Evolutionary conservation across 345 rosid genomes (phyloP).

Genomic region (Populus pruinosa): DNA sequence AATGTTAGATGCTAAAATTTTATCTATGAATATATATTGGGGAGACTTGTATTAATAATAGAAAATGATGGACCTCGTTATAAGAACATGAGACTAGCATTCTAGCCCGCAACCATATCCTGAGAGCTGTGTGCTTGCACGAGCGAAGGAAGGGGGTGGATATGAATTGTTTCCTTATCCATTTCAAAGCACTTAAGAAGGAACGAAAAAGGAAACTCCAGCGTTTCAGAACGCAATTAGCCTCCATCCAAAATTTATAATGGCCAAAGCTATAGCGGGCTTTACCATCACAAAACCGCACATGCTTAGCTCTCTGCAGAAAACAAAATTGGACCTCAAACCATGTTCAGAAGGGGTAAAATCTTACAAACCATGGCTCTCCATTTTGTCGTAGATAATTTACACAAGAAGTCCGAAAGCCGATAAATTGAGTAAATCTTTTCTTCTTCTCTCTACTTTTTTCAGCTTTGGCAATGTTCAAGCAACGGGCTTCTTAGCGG

Average conservation of each 20-base stretch:
- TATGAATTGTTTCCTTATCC: too few relatives aligned
- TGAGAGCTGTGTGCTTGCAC: too few relatives aligned
- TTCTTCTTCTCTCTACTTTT: neutral
- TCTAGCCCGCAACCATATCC: too few relatives aligned
- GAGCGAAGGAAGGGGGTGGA: too few relatives aligned
- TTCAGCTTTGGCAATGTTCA: conserved; percentile 46
- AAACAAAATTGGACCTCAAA: conserved; percentile 22
- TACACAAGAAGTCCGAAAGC: neutral
- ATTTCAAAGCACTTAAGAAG: too few relatives aligned
- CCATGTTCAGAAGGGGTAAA: conserved; percentile 35
- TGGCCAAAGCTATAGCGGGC: conserved; percentile 56
- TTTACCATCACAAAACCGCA: conserved; percentile 39
- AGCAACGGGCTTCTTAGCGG: conserved; percentile 29
- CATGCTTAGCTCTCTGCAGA: conserved; percentile 19
- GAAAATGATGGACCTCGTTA: too few relatives aligned
- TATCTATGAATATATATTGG: too few relatives aligned
- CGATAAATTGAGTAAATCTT: neutral
- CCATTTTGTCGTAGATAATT: neutral
- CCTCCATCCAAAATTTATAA: conserved; percentile 13
- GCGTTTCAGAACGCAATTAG: too few relatives aligned
- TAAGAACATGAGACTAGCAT: too few relatives aligned
- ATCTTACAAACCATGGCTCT: neutral
- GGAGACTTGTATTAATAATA: too few relatives aligned
- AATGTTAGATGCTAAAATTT: too few relatives aligned
- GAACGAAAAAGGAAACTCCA: too few relatives aligned